Conservation (phyloP, 129 eudicot species). For the Flaveria bidentis region DNA sequence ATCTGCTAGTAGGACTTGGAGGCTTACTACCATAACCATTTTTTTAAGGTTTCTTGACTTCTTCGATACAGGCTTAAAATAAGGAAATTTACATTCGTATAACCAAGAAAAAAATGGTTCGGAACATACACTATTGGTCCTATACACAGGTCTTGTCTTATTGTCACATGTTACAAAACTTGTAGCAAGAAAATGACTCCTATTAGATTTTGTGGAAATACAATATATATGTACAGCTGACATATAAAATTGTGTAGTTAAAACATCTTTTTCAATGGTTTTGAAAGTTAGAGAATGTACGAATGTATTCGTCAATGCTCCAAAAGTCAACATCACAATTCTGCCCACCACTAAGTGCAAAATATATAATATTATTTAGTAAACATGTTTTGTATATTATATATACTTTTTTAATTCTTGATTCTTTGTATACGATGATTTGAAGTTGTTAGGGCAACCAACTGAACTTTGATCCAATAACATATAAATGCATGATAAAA, state of each 20-base stretch:
- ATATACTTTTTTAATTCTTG: not conserved
- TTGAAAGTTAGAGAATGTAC: slow-evolving; percentile 28
- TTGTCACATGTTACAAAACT: slow-evolving; percentile 31
- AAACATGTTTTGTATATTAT: not conserved
- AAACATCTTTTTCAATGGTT: slow-evolving; percentile 25
- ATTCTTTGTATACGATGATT: no score
- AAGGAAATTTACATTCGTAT: not conserved
- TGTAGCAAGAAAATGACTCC: slow-evolving; percentile 18
- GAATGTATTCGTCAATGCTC: slow-evolving; percentile 23
- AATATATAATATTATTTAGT: not conserved
- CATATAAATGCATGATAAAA: no score
- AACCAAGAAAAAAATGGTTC: not conserved
- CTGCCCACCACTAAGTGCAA: slow-evolving; percentile 1
- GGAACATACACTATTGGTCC: not conserved
- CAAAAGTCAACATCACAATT: slow-evolving; percentile 25
- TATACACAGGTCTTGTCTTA: slow-evolving; percentile 24
- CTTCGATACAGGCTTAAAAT: no score
- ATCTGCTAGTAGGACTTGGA: no score
- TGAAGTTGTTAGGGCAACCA: no score
- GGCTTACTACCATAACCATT: no score
- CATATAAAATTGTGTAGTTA: slow-evolving; percentile 20
- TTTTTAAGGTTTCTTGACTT: no score
- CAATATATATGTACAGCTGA: not conserved
- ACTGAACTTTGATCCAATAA: no score
- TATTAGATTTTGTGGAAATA: not conserved